Conservation (phyloP, 805 yeast species). For the Candida cerambycidarum region DNA sequence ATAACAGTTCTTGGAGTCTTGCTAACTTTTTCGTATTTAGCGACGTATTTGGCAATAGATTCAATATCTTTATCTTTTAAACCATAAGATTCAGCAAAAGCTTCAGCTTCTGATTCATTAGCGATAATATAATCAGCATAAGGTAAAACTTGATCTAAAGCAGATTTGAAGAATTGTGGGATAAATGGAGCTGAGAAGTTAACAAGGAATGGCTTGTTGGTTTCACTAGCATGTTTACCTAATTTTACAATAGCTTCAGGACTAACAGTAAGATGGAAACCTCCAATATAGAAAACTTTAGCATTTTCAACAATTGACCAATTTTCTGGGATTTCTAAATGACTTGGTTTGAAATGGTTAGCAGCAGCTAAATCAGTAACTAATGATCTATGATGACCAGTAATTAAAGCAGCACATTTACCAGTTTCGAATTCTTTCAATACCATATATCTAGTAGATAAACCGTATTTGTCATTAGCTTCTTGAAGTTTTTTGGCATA, state of each 20-base stretch:
- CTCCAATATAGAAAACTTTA: conserved; percentile 87
- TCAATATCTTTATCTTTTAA: conserved; percentile 58
- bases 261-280: conserved; percentile 98
- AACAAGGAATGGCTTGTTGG: conserved; percentile 72
- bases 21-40: conserved; percentile 75
- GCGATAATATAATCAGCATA: conserved; percentile 91
- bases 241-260: conserved; percentile 88
- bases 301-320: conserved; percentile 85
- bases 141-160: conserved; percentile 74
- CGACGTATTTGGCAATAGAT: conserved; percentile 80
- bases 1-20: conserved; percentile 74
- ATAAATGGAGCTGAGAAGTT: conserved; percentile 97
- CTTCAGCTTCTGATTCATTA: conserved; percentile 95
- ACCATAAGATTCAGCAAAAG: conserved; percentile 86
- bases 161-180: conserved; percentile 92
- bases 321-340: conserved; percentile 84
- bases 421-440: conserved; percentile 83
- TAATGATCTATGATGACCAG: conserved; percentile 84
- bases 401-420: conserved; percentile 95
- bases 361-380: conserved; percentile 98
- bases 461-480: conserved; percentile 89
- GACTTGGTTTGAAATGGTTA: conserved; percentile 89
- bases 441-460: conserved; percentile 80
- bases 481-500: conserved; percentile 75
- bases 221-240: conserved; percentile 89